Percentiles rank a stretch among this genome's conserved stretches.
Evolutionary conservation across 441 rosid species (phyloP).

Genomic region (Jatropha multifida): DNA sequence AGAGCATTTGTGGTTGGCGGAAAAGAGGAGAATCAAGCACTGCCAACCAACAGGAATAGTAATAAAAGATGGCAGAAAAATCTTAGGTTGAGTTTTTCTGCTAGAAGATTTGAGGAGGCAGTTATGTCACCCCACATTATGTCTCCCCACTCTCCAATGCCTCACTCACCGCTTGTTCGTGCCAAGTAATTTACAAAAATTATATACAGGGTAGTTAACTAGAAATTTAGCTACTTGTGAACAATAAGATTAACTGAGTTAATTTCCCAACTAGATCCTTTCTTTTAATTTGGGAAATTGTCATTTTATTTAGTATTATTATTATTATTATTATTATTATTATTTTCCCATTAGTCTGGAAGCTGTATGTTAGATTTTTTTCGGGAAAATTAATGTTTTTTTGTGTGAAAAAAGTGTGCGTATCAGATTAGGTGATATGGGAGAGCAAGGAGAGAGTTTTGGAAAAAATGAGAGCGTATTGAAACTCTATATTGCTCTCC

Average conservation of each 20-base stretch:
- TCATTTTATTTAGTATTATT: too few species aligned
- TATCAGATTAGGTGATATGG: too few species aligned
- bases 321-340: not conserved
- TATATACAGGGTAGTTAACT: too few species aligned
- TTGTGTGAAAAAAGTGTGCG: not conserved
- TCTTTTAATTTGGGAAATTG: not conserved
- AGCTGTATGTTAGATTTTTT: not conserved
- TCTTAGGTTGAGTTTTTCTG: slow-evolving; percentile 58
- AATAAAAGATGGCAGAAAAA: slow-evolving; percentile 40
- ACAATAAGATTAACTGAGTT: not conserved
- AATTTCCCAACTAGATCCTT: not conserved
- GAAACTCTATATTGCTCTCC: not conserved
- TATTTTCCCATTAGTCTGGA: slow-evolving; percentile 10
- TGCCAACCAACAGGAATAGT: not conserved
- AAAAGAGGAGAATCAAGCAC: slow-evolving; percentile 20
- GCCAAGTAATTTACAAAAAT: slow-evolving; percentile 29
- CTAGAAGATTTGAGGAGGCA: slow-evolving; percentile 30
- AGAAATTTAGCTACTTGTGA: not conserved
- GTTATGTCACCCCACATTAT: slow-evolving; percentile 22
- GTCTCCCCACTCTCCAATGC: slow-evolving; percentile 72
- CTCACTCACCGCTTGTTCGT: slow-evolving; percentile 68
- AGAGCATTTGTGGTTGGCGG: slow-evolving; percentile 41
- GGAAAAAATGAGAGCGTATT: too few species aligned
- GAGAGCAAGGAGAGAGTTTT: too few species aligned
- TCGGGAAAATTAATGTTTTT: slow-evolving; percentile 5